Evolutionary conservation across 148 eudicot species (phyloP).

Genomic region (Rhododendron ferrugineum): DNA sequence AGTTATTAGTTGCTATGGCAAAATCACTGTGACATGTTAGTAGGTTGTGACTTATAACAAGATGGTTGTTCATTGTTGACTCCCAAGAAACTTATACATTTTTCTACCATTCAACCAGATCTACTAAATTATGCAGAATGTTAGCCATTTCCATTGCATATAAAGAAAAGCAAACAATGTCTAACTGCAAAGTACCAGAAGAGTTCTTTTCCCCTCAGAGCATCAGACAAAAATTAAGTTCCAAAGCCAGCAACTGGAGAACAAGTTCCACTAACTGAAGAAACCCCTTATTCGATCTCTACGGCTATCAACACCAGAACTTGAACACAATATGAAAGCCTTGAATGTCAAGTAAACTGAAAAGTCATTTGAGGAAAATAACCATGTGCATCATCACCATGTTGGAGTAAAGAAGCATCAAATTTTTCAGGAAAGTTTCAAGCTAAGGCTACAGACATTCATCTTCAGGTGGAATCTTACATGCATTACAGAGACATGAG

Average conservation of each 20-base stretch:
- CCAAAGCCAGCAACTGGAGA: background rate
- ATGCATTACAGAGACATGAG: background rate
- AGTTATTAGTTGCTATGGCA: background rate
- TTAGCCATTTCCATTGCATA: background rate
- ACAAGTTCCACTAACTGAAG: background rate
- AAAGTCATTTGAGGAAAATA: background rate
- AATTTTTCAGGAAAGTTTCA: background rate
- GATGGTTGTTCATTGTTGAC: background rate
- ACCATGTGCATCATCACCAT: background rate
- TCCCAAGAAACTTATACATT: background rate
- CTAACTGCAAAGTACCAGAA: background rate
- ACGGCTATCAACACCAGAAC: background rate
- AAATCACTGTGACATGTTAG: background rate
- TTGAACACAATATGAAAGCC: background rate
- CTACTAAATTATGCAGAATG: background rate
- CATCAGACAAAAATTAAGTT: background rate
- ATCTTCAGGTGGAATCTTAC: background rate
- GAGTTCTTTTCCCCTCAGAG: background rate
- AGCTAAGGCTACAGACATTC: background rate
- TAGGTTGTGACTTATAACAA: background rate
- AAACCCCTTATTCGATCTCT: background rate
- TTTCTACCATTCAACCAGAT: background rate
- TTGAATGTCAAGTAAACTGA: background rate
- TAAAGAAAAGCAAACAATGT: background rate
- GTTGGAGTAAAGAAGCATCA: background rate